These are phyloP conservation scores for Vanrija sp. DNA, from an alignment of 1,284 basidiomycete genomes.

Conservation along the genomic window DNA sequence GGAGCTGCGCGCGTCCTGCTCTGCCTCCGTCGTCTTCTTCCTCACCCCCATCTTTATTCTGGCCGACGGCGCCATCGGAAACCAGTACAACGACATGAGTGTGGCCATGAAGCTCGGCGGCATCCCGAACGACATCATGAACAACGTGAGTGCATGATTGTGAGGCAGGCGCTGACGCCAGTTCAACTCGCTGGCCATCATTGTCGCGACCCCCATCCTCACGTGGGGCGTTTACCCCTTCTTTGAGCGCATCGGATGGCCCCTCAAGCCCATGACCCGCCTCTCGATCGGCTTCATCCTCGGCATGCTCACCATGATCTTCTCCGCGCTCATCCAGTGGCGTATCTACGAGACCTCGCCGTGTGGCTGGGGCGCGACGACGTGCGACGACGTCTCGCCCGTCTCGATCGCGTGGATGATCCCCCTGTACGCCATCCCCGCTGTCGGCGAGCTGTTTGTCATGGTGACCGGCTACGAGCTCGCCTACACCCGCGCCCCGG, in stretches of 20 bases:
- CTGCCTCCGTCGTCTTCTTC: conserved; percentile 52
- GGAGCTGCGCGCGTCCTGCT: conserved; percentile 50
- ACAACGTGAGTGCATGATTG: conserved; percentile 26
- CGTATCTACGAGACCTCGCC: conserved; percentile 51
- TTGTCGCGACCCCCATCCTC: conserved; percentile 51
- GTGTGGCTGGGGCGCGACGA: conserved; percentile 50
- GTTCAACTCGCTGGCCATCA: conserved; percentile 52
- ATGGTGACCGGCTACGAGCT: conserved; percentile 54
- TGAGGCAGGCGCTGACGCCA: conserved; percentile 25
- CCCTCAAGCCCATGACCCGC: conserved; percentile 36
- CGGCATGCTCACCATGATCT: conserved; percentile 48
- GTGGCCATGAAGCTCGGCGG: conserved; percentile 49
- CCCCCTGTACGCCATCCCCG: conserved; percentile 52
- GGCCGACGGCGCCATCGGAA: conserved; percentile 49
- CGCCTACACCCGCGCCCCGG: conserved; percentile 51
- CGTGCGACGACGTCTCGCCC: conserved; percentile 27
- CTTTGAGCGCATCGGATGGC: conserved; percentile 43
- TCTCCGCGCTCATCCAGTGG: conserved; percentile 51
- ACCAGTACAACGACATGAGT: conserved; percentile 48
- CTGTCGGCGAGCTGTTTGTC: conserved; percentile 53
- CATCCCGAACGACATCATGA: conserved; percentile 53
- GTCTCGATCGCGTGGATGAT: conserved; percentile 45
- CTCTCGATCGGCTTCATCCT: conserved; percentile 40
- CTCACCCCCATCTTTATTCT: conserved; percentile 53
- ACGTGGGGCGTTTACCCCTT: conserved; percentile 51